Percentiles rank a stretch among this genome's conserved stretches.
Conservation (phyloP, 768 basidiomycete genomes). For the Russula compacta region DNA sequence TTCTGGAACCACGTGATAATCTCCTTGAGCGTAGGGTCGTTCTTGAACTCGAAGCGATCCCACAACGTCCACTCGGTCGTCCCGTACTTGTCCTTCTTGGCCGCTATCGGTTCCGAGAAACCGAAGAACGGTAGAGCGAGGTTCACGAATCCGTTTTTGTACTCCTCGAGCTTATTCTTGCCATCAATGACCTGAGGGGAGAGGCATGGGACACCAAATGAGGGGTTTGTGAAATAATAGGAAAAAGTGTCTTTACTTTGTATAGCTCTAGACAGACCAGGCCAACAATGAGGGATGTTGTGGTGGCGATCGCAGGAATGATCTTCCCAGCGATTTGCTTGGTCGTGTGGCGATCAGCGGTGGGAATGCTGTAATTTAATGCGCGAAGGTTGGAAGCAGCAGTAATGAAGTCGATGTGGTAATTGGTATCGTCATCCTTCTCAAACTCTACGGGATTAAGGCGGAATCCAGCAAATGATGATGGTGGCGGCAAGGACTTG, state of each 20-base stretch:
- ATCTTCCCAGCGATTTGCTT: constrained; percentile 99
- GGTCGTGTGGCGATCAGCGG: constrained; percentile 84
- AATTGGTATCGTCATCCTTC: constrained; percentile 97
- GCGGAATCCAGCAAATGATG: constrained; percentile 92
- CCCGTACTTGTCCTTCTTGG: constrained; percentile 82
- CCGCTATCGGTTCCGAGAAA: constrained; percentile 94
- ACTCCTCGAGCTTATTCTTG: constrained; percentile 87
- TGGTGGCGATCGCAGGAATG: constrained; percentile 98
- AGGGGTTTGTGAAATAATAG: neutral
- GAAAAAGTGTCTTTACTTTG: constrained; percentile 48
- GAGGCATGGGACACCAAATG: neutral
- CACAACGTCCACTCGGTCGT: constrained; percentile 92
- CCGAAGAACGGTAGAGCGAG: constrained; percentile 97
- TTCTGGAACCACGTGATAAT: constrained; percentile 78
- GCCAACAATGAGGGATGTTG: constrained; percentile 92
- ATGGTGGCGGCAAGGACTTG: constrained; percentile 75
- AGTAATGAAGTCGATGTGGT: constrained; percentile 98
- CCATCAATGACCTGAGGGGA: constrained; percentile 76
- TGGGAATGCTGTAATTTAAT: constrained; percentile 83
- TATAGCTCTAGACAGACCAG: constrained; percentile 93
- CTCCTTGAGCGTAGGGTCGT: constrained; percentile 81
- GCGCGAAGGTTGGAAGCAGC: constrained; percentile 96
- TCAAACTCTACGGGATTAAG: constrained; percentile 94
- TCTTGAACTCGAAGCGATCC: constrained; percentile 92
- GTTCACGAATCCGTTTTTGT: constrained; percentile 99